phyloP scores from a whole-genome alignment of 495 filamentous ascomycete genomes.

The Podospora pseudocomata region DNA sequence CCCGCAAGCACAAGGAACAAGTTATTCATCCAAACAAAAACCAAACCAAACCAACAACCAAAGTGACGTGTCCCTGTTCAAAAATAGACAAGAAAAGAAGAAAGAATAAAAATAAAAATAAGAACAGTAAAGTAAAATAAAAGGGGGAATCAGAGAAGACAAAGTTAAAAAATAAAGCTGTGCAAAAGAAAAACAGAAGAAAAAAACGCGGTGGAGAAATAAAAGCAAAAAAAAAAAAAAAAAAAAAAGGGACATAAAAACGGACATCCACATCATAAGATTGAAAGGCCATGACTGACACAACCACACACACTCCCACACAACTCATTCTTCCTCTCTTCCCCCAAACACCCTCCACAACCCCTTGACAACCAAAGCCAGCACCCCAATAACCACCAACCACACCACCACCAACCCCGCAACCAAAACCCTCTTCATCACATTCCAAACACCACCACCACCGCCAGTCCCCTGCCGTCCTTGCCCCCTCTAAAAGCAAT shows the following conservation, averaged over 20 bases:
- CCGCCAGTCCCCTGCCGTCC: not conserved
- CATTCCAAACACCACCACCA: not conserved
- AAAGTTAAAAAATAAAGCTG: not conserved
- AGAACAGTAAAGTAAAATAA: slow-evolving; percentile 3
- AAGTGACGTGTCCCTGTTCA: not conserved
- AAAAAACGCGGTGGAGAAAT: not conserved
- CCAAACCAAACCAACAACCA: not conserved
- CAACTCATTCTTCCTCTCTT: not conserved
- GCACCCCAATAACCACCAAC: not conserved
- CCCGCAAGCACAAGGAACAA: not conserved
- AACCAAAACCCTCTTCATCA: not conserved
- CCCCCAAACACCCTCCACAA: not conserved
- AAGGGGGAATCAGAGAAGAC: slow-evolving; percentile 10
- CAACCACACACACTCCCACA: slow-evolving; percentile 1
- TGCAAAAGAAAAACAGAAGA: slow-evolving; percentile 9
- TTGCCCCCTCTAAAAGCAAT: slow-evolving; percentile 73
- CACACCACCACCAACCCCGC: not conserved
- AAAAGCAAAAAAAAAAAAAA: not conserved
- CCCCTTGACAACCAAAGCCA: not conserved
- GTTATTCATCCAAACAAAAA: not conserved
- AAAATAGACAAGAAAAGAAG: slow-evolving; percentile 8
- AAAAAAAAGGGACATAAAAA: not conserved
- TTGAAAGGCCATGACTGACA: not conserved
- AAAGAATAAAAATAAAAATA: slow-evolving; percentile 6
- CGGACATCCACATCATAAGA: not conserved